Percentiles rank a stretch among this genome's conserved stretches.
Evolutionary conservation across 768 basidiomycete species (phyloP).

Genomic region (Lactifluus volemus): DNA sequence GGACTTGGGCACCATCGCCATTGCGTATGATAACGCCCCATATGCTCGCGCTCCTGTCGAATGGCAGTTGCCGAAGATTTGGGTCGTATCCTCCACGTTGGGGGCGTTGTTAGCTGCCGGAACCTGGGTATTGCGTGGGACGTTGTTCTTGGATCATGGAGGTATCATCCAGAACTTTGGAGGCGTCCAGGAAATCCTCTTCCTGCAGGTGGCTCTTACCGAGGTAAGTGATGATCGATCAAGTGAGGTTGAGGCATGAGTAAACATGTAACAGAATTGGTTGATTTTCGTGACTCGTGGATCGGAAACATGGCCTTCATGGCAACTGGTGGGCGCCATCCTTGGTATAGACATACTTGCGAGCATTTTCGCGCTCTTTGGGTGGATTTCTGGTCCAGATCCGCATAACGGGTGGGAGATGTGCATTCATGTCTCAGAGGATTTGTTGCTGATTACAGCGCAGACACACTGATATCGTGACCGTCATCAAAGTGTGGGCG

Average conservation of each 20-base stretch:
- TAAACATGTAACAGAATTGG: slow-evolving; percentile 17
- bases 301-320: slow-evolving; percentile 29
- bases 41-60: slow-evolving; percentile 35
- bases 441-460: not conserved
- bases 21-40: slow-evolving; percentile 39
- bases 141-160: slow-evolving; percentile 31
- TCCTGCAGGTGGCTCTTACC: slow-evolving; percentile 40
- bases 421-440: not conserved
- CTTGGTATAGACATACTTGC: slow-evolving; percentile 36
- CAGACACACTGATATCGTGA: slow-evolving; percentile 32
- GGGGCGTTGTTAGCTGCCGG: slow-evolving; percentile 27
- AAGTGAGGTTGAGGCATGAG: not conserved
- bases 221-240: slow-evolving; percentile 25
- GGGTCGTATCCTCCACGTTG: slow-evolving; percentile 37
- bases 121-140: slow-evolving; percentile 39
- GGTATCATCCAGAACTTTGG: slow-evolving; percentile 41
- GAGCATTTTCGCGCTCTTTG: slow-evolving; percentile 32
- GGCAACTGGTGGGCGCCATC: slow-evolving; percentile 34
- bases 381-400: slow-evolving; percentile 35
- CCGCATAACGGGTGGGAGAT: slow-evolving; percentile 23
- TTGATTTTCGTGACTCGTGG: slow-evolving; percentile 29
- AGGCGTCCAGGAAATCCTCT: slow-evolving; percentile 37
- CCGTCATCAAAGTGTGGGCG: slow-evolving; percentile 33
- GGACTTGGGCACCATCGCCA: slow-evolving; percentile 40
- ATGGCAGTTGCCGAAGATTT: slow-evolving; percentile 42